Base-by-base conservation (phyloP, 208 protist genomes). In the Trichomonas gallinae region DNA sequence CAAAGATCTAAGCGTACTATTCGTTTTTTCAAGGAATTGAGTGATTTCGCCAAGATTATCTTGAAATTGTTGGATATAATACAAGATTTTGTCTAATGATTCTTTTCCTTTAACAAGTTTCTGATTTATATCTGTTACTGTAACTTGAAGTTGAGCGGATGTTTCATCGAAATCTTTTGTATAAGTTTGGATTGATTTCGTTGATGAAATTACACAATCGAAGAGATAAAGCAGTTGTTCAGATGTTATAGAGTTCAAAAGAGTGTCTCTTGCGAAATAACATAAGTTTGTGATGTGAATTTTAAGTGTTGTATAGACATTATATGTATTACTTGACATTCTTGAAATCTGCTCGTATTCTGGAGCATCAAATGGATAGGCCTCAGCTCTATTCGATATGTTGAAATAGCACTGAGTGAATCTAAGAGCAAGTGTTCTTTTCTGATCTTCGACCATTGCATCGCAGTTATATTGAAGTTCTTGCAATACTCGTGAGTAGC, bases 361-460 rank as follows among this genome's bases (percentile, higher is more conserved):
- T 51, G 87, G 44, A 48, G 38, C 2, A 10, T 48, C 40, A 58
- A 9, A 38, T 93, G 87, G 87, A 93, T 49, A 93, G 34, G 45
- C 21, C 0, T 93, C 87, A 34, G 46, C 8, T 51, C 87, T 48
- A 36, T 51, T 51, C 38, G 87, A 49, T 6, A 93, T 93, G 31
- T 93, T 93, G 51, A 26, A 93, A 51, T 93, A 93, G n/a, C 87
- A 93, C 38, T 93, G 13, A 38, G 87, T 93, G 26, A 93, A 93
- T 34, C 31, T 34, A 51, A 93, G 44, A 11, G 87, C 40, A 26
- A 93, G 31, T 26, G n/a, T 36, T 51, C 38, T n/a, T 93, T 58
- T 42, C 38, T 93, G n/a, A 21, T 34, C 40, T 48, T 48, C 44
- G 34, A n/a, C 38, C 4, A n/a, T 17, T 15, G 17, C 36, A 93